Percentiles rank a stretch among this genome's conserved stretches.
phyloP scores from a whole-genome alignment of 2,329 filamentous ascomycete genomes.

The Tolypocladium endophyticum region DNA sequence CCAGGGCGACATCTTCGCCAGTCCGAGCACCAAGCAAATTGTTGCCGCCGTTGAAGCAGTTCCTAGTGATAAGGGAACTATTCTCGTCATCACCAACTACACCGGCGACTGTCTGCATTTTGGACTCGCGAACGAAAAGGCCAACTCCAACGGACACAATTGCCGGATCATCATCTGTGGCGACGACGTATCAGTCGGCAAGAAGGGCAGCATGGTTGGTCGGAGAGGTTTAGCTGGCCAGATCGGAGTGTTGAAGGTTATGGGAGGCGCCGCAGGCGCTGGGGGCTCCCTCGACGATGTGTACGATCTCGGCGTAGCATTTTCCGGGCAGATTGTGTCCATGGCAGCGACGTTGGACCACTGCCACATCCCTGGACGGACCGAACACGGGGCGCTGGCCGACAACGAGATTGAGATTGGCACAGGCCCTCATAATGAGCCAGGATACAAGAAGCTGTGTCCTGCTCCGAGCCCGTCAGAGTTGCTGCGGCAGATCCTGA shows the following conservation, averaged over 20 bases:
- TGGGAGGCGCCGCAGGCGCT: slow-evolving; percentile 38
- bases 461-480: slow-evolving; percentile 37
- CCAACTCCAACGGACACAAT: slow-evolving; percentile 40
- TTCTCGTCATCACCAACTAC: slow-evolving; percentile 55
- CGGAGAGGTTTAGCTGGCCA: slow-evolving; percentile 52
- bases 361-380: slow-evolving; percentile 46
- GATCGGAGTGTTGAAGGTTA: slow-evolving; percentile 47
- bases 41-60: slow-evolving; percentile 47
- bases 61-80: slow-evolving; percentile 43
- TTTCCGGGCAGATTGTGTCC: slow-evolving; percentile 42
- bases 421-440: slow-evolving; percentile 58
- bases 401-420: slow-evolving; percentile 50
- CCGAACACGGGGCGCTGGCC: slow-evolving; percentile 35
- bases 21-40: slow-evolving; percentile 53
- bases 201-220: slow-evolving; percentile 46
- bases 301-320: slow-evolving; percentile 37
- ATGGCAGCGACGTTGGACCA: slow-evolving; percentile 49
- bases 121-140: slow-evolving; percentile 48
- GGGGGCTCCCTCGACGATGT: slow-evolving; percentile 38
- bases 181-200: slow-evolving; percentile 55
- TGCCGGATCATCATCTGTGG: slow-evolving; percentile 50
- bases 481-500: slow-evolving; percentile 47
- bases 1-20: slow-evolving; percentile 53
- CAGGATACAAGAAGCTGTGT: slow-evolving; percentile 45
- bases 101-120: slow-evolving; percentile 55